Base-by-base conservation (phyloP, 2,329 filamentous ascomycete species). In the Cordyceps farinosa region DNA sequence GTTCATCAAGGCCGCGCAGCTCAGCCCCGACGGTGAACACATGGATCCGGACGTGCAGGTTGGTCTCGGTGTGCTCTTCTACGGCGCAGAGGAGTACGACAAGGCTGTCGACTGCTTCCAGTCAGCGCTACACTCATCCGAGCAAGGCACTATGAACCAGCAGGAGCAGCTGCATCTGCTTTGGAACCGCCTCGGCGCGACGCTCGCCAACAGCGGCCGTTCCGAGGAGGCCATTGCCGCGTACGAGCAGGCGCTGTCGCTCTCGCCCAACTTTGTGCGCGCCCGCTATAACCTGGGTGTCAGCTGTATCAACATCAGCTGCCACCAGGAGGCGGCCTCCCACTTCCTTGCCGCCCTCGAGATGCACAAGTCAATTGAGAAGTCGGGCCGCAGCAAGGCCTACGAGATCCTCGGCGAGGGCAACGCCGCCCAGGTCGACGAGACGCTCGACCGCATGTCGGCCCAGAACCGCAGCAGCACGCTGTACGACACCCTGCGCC, bases 21-120 rank as follows among this genome's bases (percentile, higher is more conserved):
- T 97, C 55, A 95, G 91, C 36, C 95, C 95, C 0, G 89, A 91
- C 55, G 95, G 94, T 65, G 91, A 92, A 71, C 91, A 95, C 71
- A 98, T 99, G 90, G 96, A 99, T 72, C 95, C 95, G 0, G 95
- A 99, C 74, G 95, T 99, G 8, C 96, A 99, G 77, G 95, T 99
- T 64, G 95, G 95, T 1, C 84, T 99, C 1, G 96, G 96, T 42
- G 95, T 99, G 5, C 85, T 99, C 17, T 98, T 99, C 80, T 99
- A 99, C 78, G 95, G 94, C 58, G 92, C 91, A 36, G 95, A 99
- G 77, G 94, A 98, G 73, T 98, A 97, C 79, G 91, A 95, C 74
- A 99, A 99, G 80, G 95, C 95, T 0, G 94, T 99, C 44, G 95
- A 99, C 80, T 99, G 96, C 81, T 99, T 99, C 84, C 90, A 90